A percentile compares a stretch with the other conserved stretches of the same genome.
Conservation (phyloP, 345 rosid genomes). For the Aquilaria yunnanensis region DNA sequence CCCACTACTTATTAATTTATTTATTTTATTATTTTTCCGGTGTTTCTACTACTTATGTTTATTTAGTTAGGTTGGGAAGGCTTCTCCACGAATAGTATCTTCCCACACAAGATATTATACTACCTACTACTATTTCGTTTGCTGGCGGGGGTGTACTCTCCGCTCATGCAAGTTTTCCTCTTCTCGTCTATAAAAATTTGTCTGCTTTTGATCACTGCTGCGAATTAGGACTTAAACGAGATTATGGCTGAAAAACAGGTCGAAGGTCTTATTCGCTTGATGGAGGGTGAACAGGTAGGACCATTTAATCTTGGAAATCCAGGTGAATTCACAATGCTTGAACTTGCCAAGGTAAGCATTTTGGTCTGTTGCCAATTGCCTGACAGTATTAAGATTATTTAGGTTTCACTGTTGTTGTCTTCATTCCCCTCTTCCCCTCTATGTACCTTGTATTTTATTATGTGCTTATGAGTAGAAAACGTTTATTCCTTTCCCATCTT, state of each 20-base stretch:
- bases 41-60: neutral
- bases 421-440: too few species aligned
- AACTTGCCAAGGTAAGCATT: conserved; percentile 75
- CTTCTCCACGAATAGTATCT: too few species aligned
- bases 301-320: conserved; percentile 98
- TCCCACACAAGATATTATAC: neutral
- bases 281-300: conserved; percentile 99
- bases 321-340: conserved; percentile 98
- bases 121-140: neutral
- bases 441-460: too few species aligned
- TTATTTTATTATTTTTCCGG: neutral
- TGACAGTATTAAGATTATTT: too few species aligned
- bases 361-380: neutral
- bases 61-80: too few species aligned
- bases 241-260: conserved; percentile 41
- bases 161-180: neutral
- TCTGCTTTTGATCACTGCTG: neutral
- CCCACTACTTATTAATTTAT: too few species aligned
- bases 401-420: too few species aligned
- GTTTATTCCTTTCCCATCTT: too few species aligned
- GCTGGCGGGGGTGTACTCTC: neutral
- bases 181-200: neutral
- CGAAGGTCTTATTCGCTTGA: conserved; percentile 94
- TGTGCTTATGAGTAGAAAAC: too few species aligned
- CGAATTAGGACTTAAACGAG: neutral